Evolutionary conservation across 2,329 filamentous ascomycete species (phyloP).

Genomic region (Botrytis pseudocinerea): DNA sequence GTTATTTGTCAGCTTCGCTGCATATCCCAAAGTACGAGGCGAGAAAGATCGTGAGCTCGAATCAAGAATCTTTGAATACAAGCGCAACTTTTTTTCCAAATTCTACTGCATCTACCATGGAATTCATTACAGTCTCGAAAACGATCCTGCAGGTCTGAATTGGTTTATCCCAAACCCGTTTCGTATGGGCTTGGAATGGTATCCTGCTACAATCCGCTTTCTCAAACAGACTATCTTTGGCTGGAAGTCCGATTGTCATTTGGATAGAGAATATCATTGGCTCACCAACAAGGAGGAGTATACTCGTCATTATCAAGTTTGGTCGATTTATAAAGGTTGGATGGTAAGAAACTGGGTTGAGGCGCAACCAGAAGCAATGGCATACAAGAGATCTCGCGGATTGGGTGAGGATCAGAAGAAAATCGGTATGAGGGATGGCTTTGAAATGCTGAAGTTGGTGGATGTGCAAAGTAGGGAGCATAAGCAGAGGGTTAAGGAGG

Average conservation of each 20-base stretch:
- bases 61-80: neutral
- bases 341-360: constrained; percentile 11
- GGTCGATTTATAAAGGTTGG: neutral
- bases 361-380: neutral
- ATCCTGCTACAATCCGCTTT: neutral
- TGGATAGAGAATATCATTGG: neutral
- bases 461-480: neutral
- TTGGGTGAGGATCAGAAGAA: neutral
- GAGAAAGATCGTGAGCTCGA: neutral
- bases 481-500: neutral
- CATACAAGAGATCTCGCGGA: neutral
- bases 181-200: neutral
- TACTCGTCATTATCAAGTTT: neutral
- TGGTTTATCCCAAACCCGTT: neutral
- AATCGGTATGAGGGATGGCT: neutral
- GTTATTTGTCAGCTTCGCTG: neutral
- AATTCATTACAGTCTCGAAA: too few species aligned
- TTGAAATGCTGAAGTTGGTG: neutral
- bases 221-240: neutral
- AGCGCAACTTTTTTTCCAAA: fast-evolving
- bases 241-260: neutral
- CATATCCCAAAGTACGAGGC: neutral
- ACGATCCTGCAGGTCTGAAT: neutral
- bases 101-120: neutral
- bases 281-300: neutral